Base-by-base conservation (phyloP, 2,329 filamentous ascomycete species). In the Sporothrix euskadiensis region DNA sequence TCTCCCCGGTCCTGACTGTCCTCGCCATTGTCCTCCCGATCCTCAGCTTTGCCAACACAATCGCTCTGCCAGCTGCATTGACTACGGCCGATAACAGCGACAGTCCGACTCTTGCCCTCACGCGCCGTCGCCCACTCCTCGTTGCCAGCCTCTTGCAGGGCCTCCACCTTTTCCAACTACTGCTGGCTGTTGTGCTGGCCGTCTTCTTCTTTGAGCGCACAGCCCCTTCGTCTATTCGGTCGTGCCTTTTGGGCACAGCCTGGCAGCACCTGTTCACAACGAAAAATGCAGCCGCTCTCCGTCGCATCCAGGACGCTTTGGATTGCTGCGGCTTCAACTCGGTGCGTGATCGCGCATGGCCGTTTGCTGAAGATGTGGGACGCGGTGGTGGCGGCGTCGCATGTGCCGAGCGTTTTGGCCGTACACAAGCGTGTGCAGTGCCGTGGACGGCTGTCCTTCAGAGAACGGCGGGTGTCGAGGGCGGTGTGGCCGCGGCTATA, bases 271-370 rank as follows among this genome's bases (percentile, higher is more conserved):
- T 92, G 73, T 92, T 84, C 77, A 79, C 76, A 0, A 76, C 78
- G 0, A 88, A 89, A 74, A 83, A 92, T 72, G 83, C 75, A 0
- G 75, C 76, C 0, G 80, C 83, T 1, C 86, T 93, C 73, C 82
- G 84, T 57, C 80, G 81, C 1, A 90, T 94, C 69, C 91, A 94
- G 78, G 89, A 93, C 78, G 80, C 85, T 0, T 85, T 92, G 44
- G 79, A 86, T 8, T 94, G 91, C 81, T 94, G 91, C 76, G 91
- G 91, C 0, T 83, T 92, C 47, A 84, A 84, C 72, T 85, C 83
- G 4, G 78, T 88, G 39, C 80, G 79, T 41, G 90, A 94, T 77
- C 87, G 86, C 76, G 86, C 87, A 0, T 92, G 86, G 83, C 91
- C 91, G 0, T 92, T 91, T 74, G 83, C 83, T 0, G 75, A 71